Base-by-base conservation (phyloP, 2,329 filamentous ascomycete species). In the Venturia nashicola region DNA sequence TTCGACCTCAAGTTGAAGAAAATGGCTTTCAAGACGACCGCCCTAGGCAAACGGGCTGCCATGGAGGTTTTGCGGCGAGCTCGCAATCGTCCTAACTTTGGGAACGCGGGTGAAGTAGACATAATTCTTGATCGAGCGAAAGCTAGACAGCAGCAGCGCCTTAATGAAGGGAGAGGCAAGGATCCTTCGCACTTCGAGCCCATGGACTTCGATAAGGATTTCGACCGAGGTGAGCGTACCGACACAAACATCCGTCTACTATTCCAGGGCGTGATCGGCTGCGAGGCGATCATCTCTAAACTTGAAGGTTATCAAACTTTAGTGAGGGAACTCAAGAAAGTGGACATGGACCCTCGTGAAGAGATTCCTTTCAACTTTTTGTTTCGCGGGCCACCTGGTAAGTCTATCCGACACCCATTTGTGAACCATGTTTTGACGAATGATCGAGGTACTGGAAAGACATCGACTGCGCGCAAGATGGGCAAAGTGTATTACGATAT, bases 401-500 rank as follows among this genome's bases (percentile, higher is more conserved):
- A 70, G 71, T 62, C 27, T 27, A 18, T 12, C 23, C 16, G 16
- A 20, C 60, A 8, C 20, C 43, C 14, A 44, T 18, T 23, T 27
- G 27, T 27, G 4, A 27, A 27, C 4, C 27, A 27, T 27, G 4
- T 27, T 27, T 40, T 61, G 18, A 61, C 60, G 11, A 39, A 27
- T 8, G 9, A 11, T 65, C 27, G 67, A 81, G 81, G 82, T 0
- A 91, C 88, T 0, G 89, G 88, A 0, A 91, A 91, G 69, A 90
- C 88, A 0, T 86, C 85, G 0, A 90, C 82, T 0, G 89, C 89
- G 0, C 76, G 80, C n/a, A 88, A 86, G 66, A 89, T 92, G 80
- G 88, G 88, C 3, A 82, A 89, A 66, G 77, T 92, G 0, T 92
- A 84, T 69, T 91, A 89, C 69, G 85, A 91, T 68, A 83, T 91